These are phyloP conservation scores for Boletus reticuloceps DNA, from an alignment of 768 basidiomycete species.

Conservation along the genomic window DNA sequence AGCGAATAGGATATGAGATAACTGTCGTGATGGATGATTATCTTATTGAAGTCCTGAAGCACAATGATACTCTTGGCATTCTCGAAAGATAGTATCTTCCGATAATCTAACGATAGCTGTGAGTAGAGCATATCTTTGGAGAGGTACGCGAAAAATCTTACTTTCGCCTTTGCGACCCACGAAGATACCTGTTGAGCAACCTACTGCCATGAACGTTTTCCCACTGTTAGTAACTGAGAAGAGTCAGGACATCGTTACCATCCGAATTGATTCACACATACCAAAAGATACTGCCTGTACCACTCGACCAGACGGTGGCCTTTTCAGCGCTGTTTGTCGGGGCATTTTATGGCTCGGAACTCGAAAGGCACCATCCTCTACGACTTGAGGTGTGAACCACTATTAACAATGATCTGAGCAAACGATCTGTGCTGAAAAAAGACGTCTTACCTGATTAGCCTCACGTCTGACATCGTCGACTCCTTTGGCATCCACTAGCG, in stretches of 20 bases:
- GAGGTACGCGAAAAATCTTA: slow-evolving; percentile 28
- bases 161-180: slow-evolving; percentile 55
- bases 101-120: slow-evolving; percentile 45
- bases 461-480: slow-evolving; percentile 66
- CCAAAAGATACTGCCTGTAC: slow-evolving; percentile 61
- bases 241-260: neutral
- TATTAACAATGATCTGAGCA: slow-evolving; percentile 28
- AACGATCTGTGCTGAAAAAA: neutral
- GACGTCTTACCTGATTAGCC: slow-evolving; percentile 57
- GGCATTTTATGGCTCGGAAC: slow-evolving; percentile 37
- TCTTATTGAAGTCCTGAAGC: slow-evolving; percentile 60
- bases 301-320: slow-evolving; percentile 54
- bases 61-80: slow-evolving; percentile 56
- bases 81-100: slow-evolving; percentile 49
- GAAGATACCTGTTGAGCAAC: slow-evolving; percentile 69
- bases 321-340: slow-evolving; percentile 27
- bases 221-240: slow-evolving; percentile 43
- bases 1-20: slow-evolving; percentile 66
- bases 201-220: slow-evolving; percentile 60
- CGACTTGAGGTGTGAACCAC: slow-evolving; percentile 62
- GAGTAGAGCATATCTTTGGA: neutral
- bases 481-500: slow-evolving; percentile 59
- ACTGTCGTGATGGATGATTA: slow-evolving; percentile 62
- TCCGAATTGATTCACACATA: slow-evolving; percentile 32
- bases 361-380: slow-evolving; percentile 66